Percentiles rank a stretch among this genome's conserved stretches.
These are phyloP conservation scores for Trichoderma endophyticum DNA, from an alignment of 2,329 filamentous ascomycete genomes.

Conservation along the genomic window DNA sequence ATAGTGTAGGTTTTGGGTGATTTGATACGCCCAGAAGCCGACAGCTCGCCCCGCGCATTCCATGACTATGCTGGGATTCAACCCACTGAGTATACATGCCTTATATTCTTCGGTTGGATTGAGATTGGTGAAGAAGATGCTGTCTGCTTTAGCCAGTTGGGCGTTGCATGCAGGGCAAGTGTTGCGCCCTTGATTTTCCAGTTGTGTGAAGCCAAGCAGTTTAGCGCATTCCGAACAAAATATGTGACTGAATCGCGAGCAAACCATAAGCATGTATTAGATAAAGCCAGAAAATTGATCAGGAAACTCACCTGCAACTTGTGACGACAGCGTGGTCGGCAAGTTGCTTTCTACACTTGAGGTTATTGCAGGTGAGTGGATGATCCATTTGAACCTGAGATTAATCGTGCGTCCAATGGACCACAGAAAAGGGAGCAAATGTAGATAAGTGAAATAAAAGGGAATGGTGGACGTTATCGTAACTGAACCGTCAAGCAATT, in stretches of 20 bases:
- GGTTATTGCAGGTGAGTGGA: slow-evolving; percentile 71
- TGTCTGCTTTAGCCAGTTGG: slow-evolving; percentile 66
- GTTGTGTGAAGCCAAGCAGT: slow-evolving; percentile 56
- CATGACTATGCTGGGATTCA: slow-evolving; percentile 78
- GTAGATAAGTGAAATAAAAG: not conserved
- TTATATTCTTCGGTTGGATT: slow-evolving; percentile 88
- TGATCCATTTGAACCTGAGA: slow-evolving; percentile 60
- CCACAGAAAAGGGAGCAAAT: not conserved
- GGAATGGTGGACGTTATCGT: not conserved
- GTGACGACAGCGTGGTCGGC: slow-evolving; percentile 75
- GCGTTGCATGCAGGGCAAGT: slow-evolving; percentile 74
- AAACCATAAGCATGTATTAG: slow-evolving; percentile 10
- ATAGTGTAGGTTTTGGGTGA: slow-evolving; percentile 76
- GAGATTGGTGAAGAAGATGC: slow-evolving; percentile 68
- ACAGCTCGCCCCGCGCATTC: slow-evolving; percentile 79
- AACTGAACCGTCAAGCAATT: too few relatives aligned
- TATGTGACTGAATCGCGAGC: slow-evolving; percentile 60
- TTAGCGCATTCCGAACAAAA: slow-evolving; percentile 78
- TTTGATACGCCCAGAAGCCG: slow-evolving; percentile 84
- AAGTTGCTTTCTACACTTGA: slow-evolving; percentile 70
- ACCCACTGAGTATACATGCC: slow-evolving; percentile 76
- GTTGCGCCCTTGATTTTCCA: slow-evolving; percentile 35
- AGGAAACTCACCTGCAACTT: slow-evolving; percentile 67
- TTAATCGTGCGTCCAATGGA: not conserved
- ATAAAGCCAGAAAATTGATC: too few relatives aligned